phyloP scores from a whole-genome alignment of 805 yeast species.

The Wickerhamomyces rabaulensis region DNA sequence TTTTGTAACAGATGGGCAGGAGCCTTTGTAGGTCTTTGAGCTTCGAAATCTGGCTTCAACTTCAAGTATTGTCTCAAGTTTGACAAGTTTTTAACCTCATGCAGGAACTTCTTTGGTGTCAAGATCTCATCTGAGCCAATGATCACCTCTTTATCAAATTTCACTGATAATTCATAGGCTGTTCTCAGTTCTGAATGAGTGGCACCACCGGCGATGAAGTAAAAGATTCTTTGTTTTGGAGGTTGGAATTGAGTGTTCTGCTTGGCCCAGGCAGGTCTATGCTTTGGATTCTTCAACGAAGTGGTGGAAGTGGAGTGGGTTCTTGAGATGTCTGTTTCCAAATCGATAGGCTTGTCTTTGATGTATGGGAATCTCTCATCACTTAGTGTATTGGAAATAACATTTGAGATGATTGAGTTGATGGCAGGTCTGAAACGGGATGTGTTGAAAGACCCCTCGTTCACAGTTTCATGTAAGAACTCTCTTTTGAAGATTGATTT shows the following conservation, averaged over 20 bases:
- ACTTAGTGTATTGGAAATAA: constrained; percentile 48
- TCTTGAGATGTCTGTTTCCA: constrained; percentile 29
- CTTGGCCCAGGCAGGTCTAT: constrained; percentile 75
- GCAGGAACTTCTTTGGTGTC: constrained; percentile 41
- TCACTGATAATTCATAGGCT: constrained; percentile 60
- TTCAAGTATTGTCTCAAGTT: constrained; percentile 36
- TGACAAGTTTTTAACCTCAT: constrained; percentile 32
- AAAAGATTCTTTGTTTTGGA: constrained; percentile 63
- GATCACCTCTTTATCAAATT: constrained; percentile 65
- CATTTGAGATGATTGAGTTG: constrained; percentile 49
- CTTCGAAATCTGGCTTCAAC: constrained; percentile 32
- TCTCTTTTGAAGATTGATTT: constrained; percentile 40
- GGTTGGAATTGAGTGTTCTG: constrained; percentile 29
- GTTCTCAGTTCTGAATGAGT: constrained; percentile 79
- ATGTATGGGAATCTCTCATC: constrained; percentile 65
- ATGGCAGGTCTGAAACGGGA: constrained; percentile 72
- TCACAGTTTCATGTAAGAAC: constrained; percentile 48
- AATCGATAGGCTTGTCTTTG: constrained; percentile 63
- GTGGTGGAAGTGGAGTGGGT: constrained; percentile 31
- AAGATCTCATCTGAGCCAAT: constrained; percentile 77
- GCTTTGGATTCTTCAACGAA: constrained; percentile 65
- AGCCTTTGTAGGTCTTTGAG: constrained; percentile 29
- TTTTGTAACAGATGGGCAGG: constrained; percentile 42
- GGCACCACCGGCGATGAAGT: constrained; percentile 86
- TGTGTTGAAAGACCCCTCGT: constrained; percentile 44